Evolutionary conservation across 805 yeast genomes (phyloP), one percentile per base, ranked within the genome.

Genomic region (Kurtzmaniella cleridarum): DNA sequence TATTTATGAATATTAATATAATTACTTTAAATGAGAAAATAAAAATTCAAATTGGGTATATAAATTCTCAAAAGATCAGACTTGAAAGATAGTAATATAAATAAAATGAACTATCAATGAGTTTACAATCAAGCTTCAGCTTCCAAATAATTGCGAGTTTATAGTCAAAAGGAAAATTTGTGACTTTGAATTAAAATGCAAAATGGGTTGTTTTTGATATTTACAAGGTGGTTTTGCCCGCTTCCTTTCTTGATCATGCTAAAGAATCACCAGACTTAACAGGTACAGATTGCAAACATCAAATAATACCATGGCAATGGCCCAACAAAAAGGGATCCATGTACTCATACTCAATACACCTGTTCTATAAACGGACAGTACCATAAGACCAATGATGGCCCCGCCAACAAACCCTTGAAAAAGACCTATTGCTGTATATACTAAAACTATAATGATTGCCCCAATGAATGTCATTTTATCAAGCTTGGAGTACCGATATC

Each of bases 311-410:
- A 79, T 80, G 3, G 84, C 74, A 2, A 84, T 59, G 0, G 80
- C 95, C 78, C 90, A 86, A 40, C 84, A 75, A 47, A 91, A 73
- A 0, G 98, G 98, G 6, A 91, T 78, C 98, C 98, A 91, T 0
- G 97, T 86, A 10, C 95, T 82, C 95, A 93, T 86, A 16, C 84
- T 75, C 50, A 91, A 78, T 17, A 83, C 71, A 0, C 95, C 95
- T 0, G 95, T 79, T 39, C 73, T 69, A 62, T 90, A 90, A 6
- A 89, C 74, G 1, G 88, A 84, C 27, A 81, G 81, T 13, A 85
- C 54, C 46, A 93, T 55, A 10, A 89, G 66, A 0, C 96, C 97
- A 30, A 84, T 71, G 5, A 87, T 69, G 1, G 90, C 78, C 0
- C 97, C 98, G 1, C 81, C 65, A 2, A 79, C 61, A 32, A 85